Evolutionary conservation across 2,329 filamentous ascomycete species (phyloP).

Genomic region (Aspergillus bombycis): DNA sequence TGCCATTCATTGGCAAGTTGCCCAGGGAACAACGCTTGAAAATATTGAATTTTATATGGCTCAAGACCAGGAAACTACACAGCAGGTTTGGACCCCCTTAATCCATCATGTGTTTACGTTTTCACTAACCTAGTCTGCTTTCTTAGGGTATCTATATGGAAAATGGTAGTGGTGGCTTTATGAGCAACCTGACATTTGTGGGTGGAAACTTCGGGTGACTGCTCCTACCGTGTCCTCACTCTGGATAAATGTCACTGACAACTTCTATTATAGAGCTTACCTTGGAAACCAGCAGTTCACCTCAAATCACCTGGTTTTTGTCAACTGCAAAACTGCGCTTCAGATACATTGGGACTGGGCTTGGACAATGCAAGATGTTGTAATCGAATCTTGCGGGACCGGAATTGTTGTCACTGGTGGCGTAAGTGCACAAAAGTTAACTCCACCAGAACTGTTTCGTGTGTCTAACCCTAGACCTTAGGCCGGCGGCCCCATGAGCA

Average conservation of each 20-base stretch:
- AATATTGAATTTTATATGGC: constrained; percentile 75
- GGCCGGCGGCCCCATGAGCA: constrained; percentile 4
- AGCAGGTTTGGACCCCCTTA: constrained; percentile 15
- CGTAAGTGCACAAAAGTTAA: not conserved
- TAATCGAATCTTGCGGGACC: not conserved
- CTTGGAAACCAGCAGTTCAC: not conserved
- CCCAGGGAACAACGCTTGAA: constrained; percentile 71
- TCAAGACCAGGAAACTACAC: constrained; percentile 33
- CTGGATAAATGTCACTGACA: too few relatives aligned
- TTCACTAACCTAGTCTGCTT: too few relatives aligned
- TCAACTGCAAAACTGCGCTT: not conserved
- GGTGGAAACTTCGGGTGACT: constrained; percentile 60
- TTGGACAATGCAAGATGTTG: constrained; percentile 1
- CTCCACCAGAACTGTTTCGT: not conserved
- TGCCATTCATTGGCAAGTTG: constrained; percentile 73
- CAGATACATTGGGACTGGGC: constrained; percentile 6
- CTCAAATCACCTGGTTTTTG: too few relatives aligned
- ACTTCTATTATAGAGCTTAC: too few relatives aligned
- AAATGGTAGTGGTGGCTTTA: constrained; percentile 58
- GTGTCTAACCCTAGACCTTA: not conserved
- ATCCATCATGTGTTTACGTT: too few relatives aligned
- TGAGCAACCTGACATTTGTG: constrained; percentile 61
- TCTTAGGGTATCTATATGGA: constrained; percentile 27
- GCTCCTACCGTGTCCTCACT: too few relatives aligned
- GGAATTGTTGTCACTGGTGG: not conserved